phyloP scores from a whole-genome alignment of 768 basidiomycete genomes.

The Rhizopogon vinicolor region DNA sequence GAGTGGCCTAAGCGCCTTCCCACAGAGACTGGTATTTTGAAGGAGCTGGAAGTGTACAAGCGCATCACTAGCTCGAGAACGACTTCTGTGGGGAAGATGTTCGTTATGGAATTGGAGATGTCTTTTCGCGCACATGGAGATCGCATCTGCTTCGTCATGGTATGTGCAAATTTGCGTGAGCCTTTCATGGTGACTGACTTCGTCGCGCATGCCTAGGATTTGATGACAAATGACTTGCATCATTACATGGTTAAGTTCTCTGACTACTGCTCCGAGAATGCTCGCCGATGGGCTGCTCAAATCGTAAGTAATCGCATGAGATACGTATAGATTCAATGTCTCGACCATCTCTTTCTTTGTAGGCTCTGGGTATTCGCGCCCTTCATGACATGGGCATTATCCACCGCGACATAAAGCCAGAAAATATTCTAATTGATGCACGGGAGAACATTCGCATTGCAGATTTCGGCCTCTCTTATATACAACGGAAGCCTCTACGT shows the following conservation, averaged over 20 bases:
- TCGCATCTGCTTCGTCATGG: slow-evolving; percentile 36
- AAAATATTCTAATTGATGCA: slow-evolving; percentile 58
- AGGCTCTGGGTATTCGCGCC: slow-evolving; percentile 36
- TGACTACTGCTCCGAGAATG: slow-evolving; percentile 20
- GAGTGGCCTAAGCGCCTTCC: slow-evolving; percentile 6
- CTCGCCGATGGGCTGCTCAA: slow-evolving; percentile 36
- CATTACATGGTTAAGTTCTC: slow-evolving; percentile 22
- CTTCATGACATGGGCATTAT: slow-evolving; percentile 60
- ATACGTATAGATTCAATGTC: neutral
- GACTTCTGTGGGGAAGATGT: slow-evolving; percentile 21
- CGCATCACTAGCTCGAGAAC: slow-evolving; percentile 22
- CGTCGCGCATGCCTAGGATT: slow-evolving; percentile 22
- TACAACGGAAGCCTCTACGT: slow-evolving; percentile 11
- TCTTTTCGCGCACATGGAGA: slow-evolving; percentile 24
- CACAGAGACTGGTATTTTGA: slow-evolving; percentile 14
- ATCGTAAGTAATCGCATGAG: slow-evolving; percentile 21
- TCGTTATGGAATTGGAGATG: slow-evolving; percentile 36
- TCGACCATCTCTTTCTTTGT: neutral
- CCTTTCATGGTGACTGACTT: neutral
- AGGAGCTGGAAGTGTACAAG: slow-evolving; percentile 32
- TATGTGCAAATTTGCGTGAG: slow-evolving; percentile 10
- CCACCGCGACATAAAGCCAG: slow-evolving; percentile 66
- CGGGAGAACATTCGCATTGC: slow-evolving; percentile 35
- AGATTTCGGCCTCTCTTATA: slow-evolving; percentile 36
- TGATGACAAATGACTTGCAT: slow-evolving; percentile 34